Conservation (phyloP, 495 filamentous ascomycete genomes). For the Coniosporium apollinis region DNA sequence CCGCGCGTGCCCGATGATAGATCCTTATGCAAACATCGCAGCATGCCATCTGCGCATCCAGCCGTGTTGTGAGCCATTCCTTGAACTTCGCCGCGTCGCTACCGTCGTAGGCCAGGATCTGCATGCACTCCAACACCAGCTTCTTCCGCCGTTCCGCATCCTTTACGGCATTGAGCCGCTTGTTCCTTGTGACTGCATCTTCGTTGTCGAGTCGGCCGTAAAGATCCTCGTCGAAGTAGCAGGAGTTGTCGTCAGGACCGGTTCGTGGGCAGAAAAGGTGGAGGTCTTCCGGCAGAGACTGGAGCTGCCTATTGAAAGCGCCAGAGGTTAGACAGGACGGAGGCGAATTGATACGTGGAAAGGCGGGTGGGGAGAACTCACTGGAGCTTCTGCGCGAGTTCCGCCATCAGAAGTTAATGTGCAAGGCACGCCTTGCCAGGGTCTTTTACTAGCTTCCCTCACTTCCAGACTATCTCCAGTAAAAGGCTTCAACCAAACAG, state of each 20-base stretch:
- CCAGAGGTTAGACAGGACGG: neutral
- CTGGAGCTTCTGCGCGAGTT: conserved; percentile 12
- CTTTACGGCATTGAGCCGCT: conserved; percentile 14
- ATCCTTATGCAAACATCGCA: conserved; percentile 69
- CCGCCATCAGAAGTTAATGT: no score
- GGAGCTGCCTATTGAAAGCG: conserved; percentile 12
- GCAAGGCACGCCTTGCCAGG: no score
- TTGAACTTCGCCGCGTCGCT: conserved; percentile 43
- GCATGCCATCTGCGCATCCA: conserved; percentile 39
- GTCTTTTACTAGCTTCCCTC: no score
- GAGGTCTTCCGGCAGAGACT: conserved; percentile 13
- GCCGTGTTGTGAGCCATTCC: conserved; percentile 36
- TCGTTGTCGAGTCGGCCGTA: conserved; percentile 2
- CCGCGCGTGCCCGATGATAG: conserved; percentile 58
- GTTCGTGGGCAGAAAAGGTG: conserved; percentile 26
- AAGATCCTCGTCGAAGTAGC: conserved; percentile 22
- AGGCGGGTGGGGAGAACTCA: conserved; percentile 4
- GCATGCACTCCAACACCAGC: conserved; percentile 43
- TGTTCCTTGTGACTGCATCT: conserved; percentile 5
- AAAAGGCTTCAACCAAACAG: no score
- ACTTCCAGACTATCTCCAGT: no score
- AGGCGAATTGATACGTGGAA: neutral
- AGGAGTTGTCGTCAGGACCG: conserved; percentile 10
- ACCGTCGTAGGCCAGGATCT: conserved; percentile 48
- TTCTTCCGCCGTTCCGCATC: conserved; percentile 35